Evolutionary conservation across 2,329 filamentous ascomycete genomes (phyloP), one percentile per base, ranked within the genome.

Genomic region (Penicillium sclerotiorum): DNA sequence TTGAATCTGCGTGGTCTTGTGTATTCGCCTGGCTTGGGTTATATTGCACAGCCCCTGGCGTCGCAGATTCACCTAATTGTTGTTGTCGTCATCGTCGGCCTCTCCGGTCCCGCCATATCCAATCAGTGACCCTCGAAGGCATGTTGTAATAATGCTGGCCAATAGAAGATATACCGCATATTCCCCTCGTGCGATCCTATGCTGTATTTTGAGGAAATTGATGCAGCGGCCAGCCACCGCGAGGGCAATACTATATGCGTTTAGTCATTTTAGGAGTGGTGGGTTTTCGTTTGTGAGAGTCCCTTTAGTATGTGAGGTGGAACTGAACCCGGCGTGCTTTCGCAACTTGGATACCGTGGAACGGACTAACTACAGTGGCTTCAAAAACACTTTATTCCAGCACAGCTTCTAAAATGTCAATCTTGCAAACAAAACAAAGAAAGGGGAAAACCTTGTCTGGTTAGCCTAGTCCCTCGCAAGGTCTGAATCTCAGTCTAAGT

Each of bases 111-210:
- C 30, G 40, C 30, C 37, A 12, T 6, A 39, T 40, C 47, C 21
- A 50, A 27, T 49, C 27, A 22, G 40, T 50, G 32, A 53, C 41
- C 42, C 20, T 45, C 32, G 47, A 48, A 23, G 37, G 21, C 20
- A 48, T 15, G 41, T 23, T 13, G 25, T 40, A 21, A 43, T 49
- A 4, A 53, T 53, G 8, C 41, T 32, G 40, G 45, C 53, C 27
- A 53, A 56, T 53, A 45, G 53, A 49, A 40, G 50, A 56, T 50
- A 56, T 47, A 36, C 46, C 43, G 43, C 35, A 50, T 7, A 35
- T 30, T 35, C 35, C n/a, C 38, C 40, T 28, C 4, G 30, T 38
- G 21, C 30, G 23, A n/a, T 33, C 40, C 46, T 22, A 52, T 45
- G 15, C 44, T 41, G 35, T 27, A n/a, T n/a, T n/a, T n/a, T n/a